Evolutionary conservation across 2,329 filamentous ascomycete genomes (phyloP).

Genomic region (Penicillium glabrum): DNA sequence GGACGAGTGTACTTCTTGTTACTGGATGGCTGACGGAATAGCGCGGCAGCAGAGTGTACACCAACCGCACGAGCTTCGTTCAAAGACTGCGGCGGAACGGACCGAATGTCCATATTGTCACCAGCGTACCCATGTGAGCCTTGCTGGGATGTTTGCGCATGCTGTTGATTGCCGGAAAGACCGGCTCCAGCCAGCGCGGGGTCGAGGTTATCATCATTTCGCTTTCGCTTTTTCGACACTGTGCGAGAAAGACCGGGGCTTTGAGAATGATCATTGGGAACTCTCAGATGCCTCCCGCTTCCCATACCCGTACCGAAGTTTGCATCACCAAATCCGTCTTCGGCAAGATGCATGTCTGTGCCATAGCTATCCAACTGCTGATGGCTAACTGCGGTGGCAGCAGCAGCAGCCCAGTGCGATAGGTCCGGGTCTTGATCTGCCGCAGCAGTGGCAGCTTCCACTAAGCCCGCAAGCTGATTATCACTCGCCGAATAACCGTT

Average conservation of each 20-base stretch:
- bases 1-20: conserved; percentile 59
- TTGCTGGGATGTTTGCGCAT: conserved; percentile 25
- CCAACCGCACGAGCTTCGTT: conserved; percentile 50
- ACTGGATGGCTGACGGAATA: conserved; percentile 52
- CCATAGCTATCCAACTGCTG: conserved; percentile 43
- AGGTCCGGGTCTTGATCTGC: conserved; percentile 41
- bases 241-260: conserved; percentile 32
- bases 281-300: conserved; percentile 27
- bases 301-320: conserved; percentile 31
- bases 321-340: conserved; percentile 40
- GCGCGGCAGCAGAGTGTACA: conserved; percentile 54
- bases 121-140: conserved; percentile 28
- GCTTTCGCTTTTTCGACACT: conserved; percentile 42
- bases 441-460: conserved; percentile 48
- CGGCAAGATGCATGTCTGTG: conserved; percentile 39
- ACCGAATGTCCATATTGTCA: conserved; percentile 37
- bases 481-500: conserved; percentile 39
- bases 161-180: conserved; percentile 24
- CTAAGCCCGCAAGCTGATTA: conserved; percentile 46
- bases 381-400: conserved; percentile 44
- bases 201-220: conserved; percentile 40
- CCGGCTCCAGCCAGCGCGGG: conserved; percentile 34
- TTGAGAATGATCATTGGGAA: conserved; percentile 29
- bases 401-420: conserved; percentile 43
- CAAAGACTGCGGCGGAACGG: conserved; percentile 37